Evolutionary conservation across 345 rosid genomes (phyloP), one percentile per base, ranked within the genome.

Genomic region (Salix viminalis): DNA sequence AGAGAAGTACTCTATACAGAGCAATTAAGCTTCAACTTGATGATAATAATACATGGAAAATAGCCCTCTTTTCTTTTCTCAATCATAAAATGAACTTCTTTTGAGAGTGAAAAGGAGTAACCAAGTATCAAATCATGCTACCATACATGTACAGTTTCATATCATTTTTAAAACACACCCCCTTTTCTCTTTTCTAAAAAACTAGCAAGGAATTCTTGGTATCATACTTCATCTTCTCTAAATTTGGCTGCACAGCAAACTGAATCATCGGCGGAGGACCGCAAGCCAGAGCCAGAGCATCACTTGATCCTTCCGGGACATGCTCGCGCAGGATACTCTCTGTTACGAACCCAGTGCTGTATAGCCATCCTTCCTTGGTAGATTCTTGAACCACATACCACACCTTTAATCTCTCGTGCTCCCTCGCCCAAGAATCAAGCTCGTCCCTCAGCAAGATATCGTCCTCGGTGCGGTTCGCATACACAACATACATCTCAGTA

Each of bases 181-280:
- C 26, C 58, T 28, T 5, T 60, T 32, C 54, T 44, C 19, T 21
- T 14, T 6, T 65, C 77, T 87, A 96, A 66, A 96, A 96, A 74
- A 92, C 76, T 71, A 96, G 80, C 76, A 93, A 78, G 19, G 92
- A 89, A 76, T 87, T 81, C 87, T 92, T 89, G 74, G 84, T 70
- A 70, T 91, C 85, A 72, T 91, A 93, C 10, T 90, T 91, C 97
- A 93, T 84, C 87, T 96, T 96, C 88, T 93, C 99, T 80, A 96
- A 80, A 86, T 89, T 91, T 0, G 99, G 98, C 80, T 91, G 96
- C 82, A 93, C 91, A 0, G 97, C 93, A 19, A 90, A 96, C 76
- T 96, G 93, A 74, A 95, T 92, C 99, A 96, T 96, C 9, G 97
- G 96, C 2, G 99, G 99, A 4, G 99, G 98, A 23, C 99, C 99